Evolutionary conservation across 164 flowering plant species (phyloP).

Genomic region (Euptelea pleiosperma): DNA sequence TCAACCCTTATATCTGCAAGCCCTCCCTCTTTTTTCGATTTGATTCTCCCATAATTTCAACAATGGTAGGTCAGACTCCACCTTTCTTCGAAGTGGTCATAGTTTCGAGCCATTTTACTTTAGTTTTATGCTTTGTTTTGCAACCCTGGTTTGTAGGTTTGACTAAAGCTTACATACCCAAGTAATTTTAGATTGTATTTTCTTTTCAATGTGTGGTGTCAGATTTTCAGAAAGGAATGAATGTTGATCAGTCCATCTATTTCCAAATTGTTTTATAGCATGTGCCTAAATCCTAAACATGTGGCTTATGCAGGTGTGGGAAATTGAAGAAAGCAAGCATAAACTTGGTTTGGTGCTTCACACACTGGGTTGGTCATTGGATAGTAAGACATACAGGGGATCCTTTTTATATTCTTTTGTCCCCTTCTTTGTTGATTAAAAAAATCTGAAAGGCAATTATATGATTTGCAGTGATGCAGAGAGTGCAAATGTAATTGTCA

Average conservation of each 20-base stretch:
- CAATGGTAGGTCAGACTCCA: too few species aligned
- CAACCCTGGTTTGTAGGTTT: background rate
- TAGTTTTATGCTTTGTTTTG: background rate
- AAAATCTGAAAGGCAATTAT: background rate
- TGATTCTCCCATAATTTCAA: too few species aligned
- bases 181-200: background rate
- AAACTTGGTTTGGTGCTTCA: constrained; percentile 83
- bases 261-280: background rate
- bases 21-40: too few species aligned
- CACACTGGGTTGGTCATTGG: constrained; percentile 97
- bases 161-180: background rate
- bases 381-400: constrained; percentile 89
- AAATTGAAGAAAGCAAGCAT: constrained; percentile 74
- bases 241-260: background rate
- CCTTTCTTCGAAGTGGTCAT: background rate
- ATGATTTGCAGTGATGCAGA: constrained; percentile 55
- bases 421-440: too few species aligned
- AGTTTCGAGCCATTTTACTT: too few species aligned
- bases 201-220: background rate
- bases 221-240: too few species aligned
- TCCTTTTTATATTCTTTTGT: constrained; percentile 31
- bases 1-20: too few species aligned
- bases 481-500: constrained; percentile 63
- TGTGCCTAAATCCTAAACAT: background rate
- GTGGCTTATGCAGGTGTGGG: constrained; percentile 77